Base-by-base conservation (phyloP, 2,329 filamentous ascomycete genomes). In the Cladosporium sp. region DNA sequence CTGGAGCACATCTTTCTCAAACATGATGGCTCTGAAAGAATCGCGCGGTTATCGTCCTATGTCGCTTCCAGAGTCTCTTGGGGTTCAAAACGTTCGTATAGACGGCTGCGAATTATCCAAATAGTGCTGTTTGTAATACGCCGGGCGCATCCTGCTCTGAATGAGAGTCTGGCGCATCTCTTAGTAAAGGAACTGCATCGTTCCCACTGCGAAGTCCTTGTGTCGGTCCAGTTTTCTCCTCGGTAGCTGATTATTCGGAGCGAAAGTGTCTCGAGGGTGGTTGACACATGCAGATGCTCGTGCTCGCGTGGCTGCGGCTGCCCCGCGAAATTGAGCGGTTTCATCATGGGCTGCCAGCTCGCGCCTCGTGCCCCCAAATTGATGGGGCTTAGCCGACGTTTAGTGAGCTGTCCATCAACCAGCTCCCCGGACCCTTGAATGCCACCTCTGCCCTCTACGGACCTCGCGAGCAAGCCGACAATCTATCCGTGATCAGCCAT, bases 1-100 rank as follows among this genome's bases (percentile, higher is more conserved):
- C 82, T 97, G 92, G 73, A 96, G 95, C 16, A 98, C 82, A 40
- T 93, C 96, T 74, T 98, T 98, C 73, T 98, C 93, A 75, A 98
- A 98, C 93, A 91, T 97, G 22, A 5, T 28, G 22, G 7, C 7
- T 3, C 3, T 18, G 16, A 18, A 18, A 18, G 16, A 18, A 18
- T 28, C 22, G 22, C 22, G 22, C 22, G 22, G 22, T 7, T 28
- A 28, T 28, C 5, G 7, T 28, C 1, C 22, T 28, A 28, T 28
- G 22, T 7, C 22, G 22, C 7, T 5, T 28, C 4, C 22, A 28
- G 22, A 28, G 22, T 7, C 22, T 28, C 7, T 5, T 28, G 22
- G 22, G 4, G 1, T 28, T 28, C 19, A n/a, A 10, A 37, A 31
- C 3, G 37, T 40, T 33, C 32, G 32, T 28, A 43, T 14, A 28